Conservation (phyloP, 2,329 filamentous ascomycete species). For the Monilinia aucupariae region DNA sequence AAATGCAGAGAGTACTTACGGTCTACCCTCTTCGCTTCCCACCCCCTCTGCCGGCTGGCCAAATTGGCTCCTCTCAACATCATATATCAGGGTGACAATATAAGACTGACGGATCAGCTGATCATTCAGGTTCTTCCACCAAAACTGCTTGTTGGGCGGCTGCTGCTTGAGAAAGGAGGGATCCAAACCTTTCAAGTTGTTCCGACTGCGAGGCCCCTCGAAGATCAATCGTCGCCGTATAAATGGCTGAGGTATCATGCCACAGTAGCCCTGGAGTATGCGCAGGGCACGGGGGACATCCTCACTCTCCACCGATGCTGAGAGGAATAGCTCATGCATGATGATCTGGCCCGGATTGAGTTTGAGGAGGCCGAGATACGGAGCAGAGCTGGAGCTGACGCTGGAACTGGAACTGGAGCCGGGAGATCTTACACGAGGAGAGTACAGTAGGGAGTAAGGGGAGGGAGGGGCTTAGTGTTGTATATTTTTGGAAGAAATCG, state of each 20-base stretch:
- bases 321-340: constrained; percentile 58
- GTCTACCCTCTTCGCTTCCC: constrained; percentile 20
- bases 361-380: constrained; percentile 10
- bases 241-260: constrained; percentile 48
- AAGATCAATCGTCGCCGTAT: constrained; percentile 50
- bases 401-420: background rate
- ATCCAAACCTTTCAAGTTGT: constrained; percentile 27
- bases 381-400: background rate
- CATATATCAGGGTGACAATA: constrained; percentile 50
- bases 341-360: constrained; percentile 13
- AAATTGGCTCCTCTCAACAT: constrained; percentile 48
- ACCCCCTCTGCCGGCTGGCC: constrained; percentile 31
- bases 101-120: constrained; percentile 54
- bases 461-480: background rate
- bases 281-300: constrained; percentile 47
- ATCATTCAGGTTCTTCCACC: constrained; percentile 51
- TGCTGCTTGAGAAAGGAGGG: constrained; percentile 23
- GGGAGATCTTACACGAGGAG: background rate
- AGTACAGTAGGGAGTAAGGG: too few relatives aligned
- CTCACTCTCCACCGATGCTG: constrained; percentile 46
- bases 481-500: background rate
- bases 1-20: constrained; percentile 18
- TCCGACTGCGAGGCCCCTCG: constrained; percentile 40
- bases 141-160: constrained; percentile 19
- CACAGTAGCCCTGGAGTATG: constrained; percentile 53